These are phyloP conservation scores for Capsicum baccatum DNA, from an alignment of 257 asterid genomes.

Conservation along the genomic window DNA sequence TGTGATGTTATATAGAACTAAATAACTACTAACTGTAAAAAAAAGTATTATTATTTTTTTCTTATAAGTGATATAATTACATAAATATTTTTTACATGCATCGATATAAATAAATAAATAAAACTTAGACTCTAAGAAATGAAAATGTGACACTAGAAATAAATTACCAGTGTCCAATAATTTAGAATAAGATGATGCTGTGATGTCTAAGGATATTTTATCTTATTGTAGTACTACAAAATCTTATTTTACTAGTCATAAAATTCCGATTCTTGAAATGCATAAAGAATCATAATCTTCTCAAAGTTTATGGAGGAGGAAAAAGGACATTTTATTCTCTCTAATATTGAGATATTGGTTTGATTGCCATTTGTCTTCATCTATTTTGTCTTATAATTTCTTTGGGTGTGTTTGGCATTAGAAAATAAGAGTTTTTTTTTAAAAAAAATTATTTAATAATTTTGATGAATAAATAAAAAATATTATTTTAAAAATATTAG, in stretches of 20 bases:
- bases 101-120: background rate
- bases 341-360: background rate
- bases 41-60: background rate
- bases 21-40: background rate
- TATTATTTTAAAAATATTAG: background rate
- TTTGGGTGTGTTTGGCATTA: background rate
- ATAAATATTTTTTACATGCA: background rate
- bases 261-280: slow-evolving; percentile 24
- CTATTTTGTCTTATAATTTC: background rate
- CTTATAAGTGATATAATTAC: background rate
- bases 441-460: background rate
- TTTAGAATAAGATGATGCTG: slow-evolving; percentile 8
- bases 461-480: too few relatives aligned
- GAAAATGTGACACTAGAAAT: background rate
- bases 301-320: slow-evolving; percentile 11
- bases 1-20: background rate
- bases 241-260: background rate
- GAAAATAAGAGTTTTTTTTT: background rate
- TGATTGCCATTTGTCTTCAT: slow-evolving; percentile 19
- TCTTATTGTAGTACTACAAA: background rate
- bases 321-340: background rate
- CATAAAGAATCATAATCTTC: slow-evolving; percentile 13
- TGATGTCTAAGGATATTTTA: background rate
- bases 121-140: background rate
- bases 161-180: background rate